Evolutionary conservation across 1,139 yeast genomes (phyloP), one percentile per base, ranked within the genome.

Genomic region (Zhuliangozyma parablackwelliae): DNA sequence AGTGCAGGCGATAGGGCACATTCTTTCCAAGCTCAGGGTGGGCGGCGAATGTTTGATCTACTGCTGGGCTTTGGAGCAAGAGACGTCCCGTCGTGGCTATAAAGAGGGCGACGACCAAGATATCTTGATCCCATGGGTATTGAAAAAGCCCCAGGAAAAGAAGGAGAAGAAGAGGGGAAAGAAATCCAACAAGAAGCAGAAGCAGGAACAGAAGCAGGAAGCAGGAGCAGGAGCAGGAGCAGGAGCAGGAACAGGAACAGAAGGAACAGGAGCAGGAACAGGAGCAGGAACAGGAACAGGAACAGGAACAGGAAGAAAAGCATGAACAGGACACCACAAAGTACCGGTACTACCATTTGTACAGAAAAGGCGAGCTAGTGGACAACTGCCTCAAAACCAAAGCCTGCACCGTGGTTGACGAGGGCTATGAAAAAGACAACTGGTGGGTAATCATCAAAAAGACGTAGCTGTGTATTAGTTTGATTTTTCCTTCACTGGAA

Each of bases 51-150:
- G 88, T 0, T 64, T 94, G 46, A 73, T 92, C 10, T 90, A 90
- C 54, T 95, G 95, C 39, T 92, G 98, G 98, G 98, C 98, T 0
- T 63, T 92, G 37, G 98, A 94, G 49, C 98, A 92, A 57, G 86
- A 82, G 44, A 75, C 69, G 27, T 85, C 96, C 0, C 69, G 96
- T 41, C 69, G 97, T 47, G 97, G 97, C 0, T 90, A 87, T 61
- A 81, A 83, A 48, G 88, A 79, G 44, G 95, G 94, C 3, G 90
- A 84, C 76, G 89, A 86, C 36, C 98, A 88, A 56, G 98, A 92
- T 54, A 83, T 92, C 2, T 64, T 94, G 52, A 96, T 92, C 12
- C 98, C 98, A 1, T 92, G 98, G 98, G 96, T 89, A 1, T 59
- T 81, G 29, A 78, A 78, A 47, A 68, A 65, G 41, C 69, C 65